Conservation (phyloP, 2,329 filamentous ascomycete genomes). For the Aspergillaceae sp. region DNA sequence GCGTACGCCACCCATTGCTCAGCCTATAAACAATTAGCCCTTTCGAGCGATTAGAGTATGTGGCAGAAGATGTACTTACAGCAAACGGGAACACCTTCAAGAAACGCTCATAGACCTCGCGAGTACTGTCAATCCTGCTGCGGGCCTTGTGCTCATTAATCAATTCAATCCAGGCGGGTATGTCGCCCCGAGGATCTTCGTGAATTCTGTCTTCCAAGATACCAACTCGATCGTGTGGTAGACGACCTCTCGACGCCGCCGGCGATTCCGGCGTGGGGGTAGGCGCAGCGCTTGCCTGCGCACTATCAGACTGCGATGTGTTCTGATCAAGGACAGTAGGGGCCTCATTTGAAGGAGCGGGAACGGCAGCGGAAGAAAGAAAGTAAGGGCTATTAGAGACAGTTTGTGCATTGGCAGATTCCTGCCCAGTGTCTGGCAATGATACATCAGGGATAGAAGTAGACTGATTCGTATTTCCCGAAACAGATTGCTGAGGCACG, state of each 20-base stretch:
- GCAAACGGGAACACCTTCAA: conserved; percentile 80
- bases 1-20: conserved; percentile 86
- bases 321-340: conserved; percentile 28
- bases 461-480: conserved; percentile 50
- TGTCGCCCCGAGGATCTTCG: conserved; percentile 85
- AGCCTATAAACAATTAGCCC: conserved; percentile 52
- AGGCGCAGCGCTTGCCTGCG: conserved; percentile 30
- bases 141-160: conserved; percentile 77
- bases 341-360: conserved; percentile 37
- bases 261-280: conserved; percentile 39
- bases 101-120: conserved; percentile 76
- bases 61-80: conserved; percentile 51
- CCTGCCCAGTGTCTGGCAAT: conserved; percentile 37
- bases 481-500: conserved; percentile 46
- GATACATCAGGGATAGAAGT: conserved; percentile 51
- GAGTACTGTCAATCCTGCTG: conserved; percentile 71
- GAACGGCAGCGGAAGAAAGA: conserved; percentile 33
- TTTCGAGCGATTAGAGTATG: conserved; percentile 2
- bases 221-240: conserved; percentile 65
- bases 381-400: conserved; percentile 44
- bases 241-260: conserved; percentile 42
- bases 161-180: conserved; percentile 82
- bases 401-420: conserved; percentile 42
- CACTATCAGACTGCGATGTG: conserved; percentile 20
- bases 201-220: conserved; percentile 84